Conservation (phyloP, 331 rosid genomes). For the Quercus lobata region DNA sequence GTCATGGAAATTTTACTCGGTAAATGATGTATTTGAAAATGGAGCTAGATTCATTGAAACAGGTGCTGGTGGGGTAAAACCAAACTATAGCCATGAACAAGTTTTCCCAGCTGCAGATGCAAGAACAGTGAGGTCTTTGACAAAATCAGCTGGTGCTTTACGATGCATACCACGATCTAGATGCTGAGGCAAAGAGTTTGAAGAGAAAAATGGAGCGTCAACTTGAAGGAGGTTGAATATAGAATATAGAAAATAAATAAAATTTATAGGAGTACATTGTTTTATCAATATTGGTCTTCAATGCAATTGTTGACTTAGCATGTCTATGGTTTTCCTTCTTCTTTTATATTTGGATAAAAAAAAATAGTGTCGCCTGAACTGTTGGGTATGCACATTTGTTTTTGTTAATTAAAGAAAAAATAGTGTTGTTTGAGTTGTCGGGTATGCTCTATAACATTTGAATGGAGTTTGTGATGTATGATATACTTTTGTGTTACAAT, state of each 20-base stretch:
- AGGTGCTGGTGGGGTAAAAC: slow-evolving; percentile 10
- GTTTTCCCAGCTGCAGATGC: slow-evolving; percentile 26
- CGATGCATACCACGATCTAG: slow-evolving; percentile 21
- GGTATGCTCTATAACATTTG: too few species aligned
- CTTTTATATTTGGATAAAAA: too few species aligned
- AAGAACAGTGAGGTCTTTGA: slow-evolving; percentile 17
- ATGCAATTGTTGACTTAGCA: background rate
- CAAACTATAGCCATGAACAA: slow-evolving; percentile 24
- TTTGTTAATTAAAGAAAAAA: too few species aligned
- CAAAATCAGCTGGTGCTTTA: slow-evolving; percentile 38
- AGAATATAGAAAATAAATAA: background rate
- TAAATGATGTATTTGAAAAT: slow-evolving; percentile 40
- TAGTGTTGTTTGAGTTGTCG: too few species aligned
- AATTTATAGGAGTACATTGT: background rate
- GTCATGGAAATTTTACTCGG: slow-evolving; percentile 29
- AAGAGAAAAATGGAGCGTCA: background rate
- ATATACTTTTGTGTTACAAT: too few species aligned
- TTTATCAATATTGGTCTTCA: background rate
- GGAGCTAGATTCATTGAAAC: slow-evolving; percentile 37
- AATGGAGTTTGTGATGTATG: too few species aligned
- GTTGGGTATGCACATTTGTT: too few species aligned
- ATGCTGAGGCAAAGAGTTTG: slow-evolving; percentile 12
- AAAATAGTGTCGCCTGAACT: too few species aligned
- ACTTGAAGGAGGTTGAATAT: background rate
- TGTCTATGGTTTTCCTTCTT: background rate